Percentiles rank a stretch among this genome's conserved stretches.
These are phyloP conservation scores for Karstenula rhodostoma DNA, from an alignment of 2,329 filamentous ascomycete genomes.

Conservation along the genomic window DNA sequence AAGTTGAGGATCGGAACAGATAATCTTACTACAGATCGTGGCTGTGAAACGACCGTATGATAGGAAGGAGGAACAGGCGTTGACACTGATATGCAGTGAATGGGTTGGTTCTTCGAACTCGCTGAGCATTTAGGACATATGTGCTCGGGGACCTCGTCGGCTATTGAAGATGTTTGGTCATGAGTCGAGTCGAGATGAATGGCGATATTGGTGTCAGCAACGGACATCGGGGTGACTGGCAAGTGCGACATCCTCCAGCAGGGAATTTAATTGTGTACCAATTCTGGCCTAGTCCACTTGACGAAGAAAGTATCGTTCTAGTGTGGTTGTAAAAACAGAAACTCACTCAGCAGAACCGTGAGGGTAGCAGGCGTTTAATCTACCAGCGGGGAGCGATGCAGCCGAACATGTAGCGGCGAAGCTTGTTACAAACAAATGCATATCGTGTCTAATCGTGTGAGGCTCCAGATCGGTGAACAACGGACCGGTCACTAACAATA, in stretches of 20 bases:
- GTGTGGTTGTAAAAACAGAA: slow-evolving; percentile 1
- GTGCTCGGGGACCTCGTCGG: slow-evolving; percentile 1
- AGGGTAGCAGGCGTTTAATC: neutral
- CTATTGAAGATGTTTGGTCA: neutral
- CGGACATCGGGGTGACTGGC: slow-evolving; percentile 5
- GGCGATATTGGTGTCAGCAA: slow-evolving; percentile 1
- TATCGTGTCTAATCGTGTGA: slow-evolving; percentile 7
- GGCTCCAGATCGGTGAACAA: neutral
- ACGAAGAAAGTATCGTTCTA: neutral
- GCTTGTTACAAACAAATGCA: neutral
- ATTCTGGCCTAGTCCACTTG: neutral
- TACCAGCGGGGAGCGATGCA: neutral
- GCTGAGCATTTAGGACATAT: slow-evolving; percentile 19
- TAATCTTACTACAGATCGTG: neutral
- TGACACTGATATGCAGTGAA: slow-evolving; percentile 18
- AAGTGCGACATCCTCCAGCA: slow-evolving; percentile 6
- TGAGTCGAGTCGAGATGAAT: slow-evolving; percentile 7
- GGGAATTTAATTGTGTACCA: neutral
- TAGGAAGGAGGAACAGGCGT: slow-evolving; percentile 11
- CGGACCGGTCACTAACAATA: slow-evolving; percentile 1
- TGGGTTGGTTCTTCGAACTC: slow-evolving; percentile 16
- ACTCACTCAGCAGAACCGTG: neutral
- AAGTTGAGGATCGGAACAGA: slow-evolving; percentile 16
- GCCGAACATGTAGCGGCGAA: neutral
- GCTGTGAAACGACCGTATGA: neutral